phyloP scores from a whole-genome alignment of 306 rosid species.

The Luffa aegyptiaca region DNA sequence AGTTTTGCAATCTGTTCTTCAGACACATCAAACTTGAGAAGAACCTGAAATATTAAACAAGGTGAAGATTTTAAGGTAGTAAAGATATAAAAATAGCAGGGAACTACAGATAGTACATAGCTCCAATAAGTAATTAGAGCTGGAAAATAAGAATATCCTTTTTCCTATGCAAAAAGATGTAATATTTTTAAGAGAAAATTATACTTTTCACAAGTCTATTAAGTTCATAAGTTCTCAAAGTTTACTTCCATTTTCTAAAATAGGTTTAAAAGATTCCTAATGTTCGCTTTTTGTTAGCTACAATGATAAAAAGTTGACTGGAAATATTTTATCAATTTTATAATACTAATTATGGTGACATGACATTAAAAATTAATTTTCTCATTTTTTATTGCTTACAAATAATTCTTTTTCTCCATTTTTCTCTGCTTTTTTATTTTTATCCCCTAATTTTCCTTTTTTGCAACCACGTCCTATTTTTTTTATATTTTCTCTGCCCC shows the following conservation, averaged over 20 bases:
- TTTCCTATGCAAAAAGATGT: background rate
- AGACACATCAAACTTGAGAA: conserved; percentile 79
- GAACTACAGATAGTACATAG: background rate
- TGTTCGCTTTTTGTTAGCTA: background rate
- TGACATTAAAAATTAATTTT: background rate
- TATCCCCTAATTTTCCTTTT: background rate
- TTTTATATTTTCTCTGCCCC: background rate
- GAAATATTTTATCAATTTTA: background rate
- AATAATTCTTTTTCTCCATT: background rate
- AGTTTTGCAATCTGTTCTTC: conserved; percentile 82
- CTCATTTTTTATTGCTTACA: background rate
- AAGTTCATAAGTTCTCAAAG: background rate
- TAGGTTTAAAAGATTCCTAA: background rate
- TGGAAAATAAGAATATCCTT: background rate
- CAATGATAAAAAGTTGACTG: background rate
- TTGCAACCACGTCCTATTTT: background rate
- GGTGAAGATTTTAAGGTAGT: conserved; percentile 6
- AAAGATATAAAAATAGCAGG: background rate
- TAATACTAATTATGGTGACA: background rate
- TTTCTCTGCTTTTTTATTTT: background rate
- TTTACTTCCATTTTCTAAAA: background rate
- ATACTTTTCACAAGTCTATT: background rate
- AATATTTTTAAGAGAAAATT: background rate
- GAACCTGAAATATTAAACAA: conserved; percentile 51
- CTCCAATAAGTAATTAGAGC: background rate